phyloP scores from a whole-genome alignment of 2,329 filamentous ascomycete species.

The Stagonosporopsis rhizophila region DNA sequence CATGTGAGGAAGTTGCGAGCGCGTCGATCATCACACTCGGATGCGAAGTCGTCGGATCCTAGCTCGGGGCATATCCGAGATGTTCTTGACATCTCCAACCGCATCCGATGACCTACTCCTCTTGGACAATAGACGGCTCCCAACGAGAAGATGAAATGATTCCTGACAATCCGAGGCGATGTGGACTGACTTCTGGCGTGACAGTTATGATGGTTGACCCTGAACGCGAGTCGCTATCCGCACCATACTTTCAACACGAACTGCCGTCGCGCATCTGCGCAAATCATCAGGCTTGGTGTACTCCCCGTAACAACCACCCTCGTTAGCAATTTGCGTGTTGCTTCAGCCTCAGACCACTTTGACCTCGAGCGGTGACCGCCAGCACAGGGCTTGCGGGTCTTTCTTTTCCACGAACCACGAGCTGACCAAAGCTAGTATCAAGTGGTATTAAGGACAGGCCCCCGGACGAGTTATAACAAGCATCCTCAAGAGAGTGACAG shows the following conservation, averaged over 20 bases:
- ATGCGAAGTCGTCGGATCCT: background rate
- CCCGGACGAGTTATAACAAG: constrained; percentile 1
- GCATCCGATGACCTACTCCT: background rate
- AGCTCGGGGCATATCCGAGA: background rate
- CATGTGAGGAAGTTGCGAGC: background rate
- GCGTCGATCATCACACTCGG: constrained; percentile 6
- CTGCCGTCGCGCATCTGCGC: background rate
- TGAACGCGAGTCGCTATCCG: background rate
- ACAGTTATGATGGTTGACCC: background rate
- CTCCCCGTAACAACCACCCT: constrained; percentile 2
- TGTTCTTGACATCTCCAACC: background rate
- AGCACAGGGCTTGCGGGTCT: background rate
- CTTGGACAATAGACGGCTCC: background rate
- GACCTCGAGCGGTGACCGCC: background rate
- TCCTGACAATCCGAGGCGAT: constrained; percentile 1
- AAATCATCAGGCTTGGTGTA: background rate
- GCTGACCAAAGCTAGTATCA: background rate
- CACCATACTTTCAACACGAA: background rate
- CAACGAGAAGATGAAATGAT: background rate
- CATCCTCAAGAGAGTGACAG: background rate
- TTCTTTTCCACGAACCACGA: background rate
- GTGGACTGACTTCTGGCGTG: constrained; percentile 6
- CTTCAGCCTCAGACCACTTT: constrained; percentile 2
- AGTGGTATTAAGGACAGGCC: background rate
- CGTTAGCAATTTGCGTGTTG: background rate